A percentile compares a stretch with the other conserved stretches of the same genome.
These are phyloP conservation scores for Pseudoscleropodium purum DNA, from an alignment of 225 moss, liverwort and hornwort species.

Conservation along the genomic window DNA sequence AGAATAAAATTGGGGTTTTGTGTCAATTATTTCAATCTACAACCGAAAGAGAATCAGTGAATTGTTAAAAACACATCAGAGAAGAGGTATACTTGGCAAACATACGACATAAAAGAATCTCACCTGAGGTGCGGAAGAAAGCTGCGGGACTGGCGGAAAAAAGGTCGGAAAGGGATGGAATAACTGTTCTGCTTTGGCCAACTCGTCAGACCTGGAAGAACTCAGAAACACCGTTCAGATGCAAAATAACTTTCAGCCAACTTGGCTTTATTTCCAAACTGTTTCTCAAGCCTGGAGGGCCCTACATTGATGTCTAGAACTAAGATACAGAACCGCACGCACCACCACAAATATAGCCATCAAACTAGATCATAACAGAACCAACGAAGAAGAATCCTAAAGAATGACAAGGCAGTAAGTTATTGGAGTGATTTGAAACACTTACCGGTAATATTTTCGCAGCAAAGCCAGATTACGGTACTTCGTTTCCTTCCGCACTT, in stretches of 20 bases:
- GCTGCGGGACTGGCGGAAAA: constrained; percentile 32
- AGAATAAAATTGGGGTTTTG: background rate
- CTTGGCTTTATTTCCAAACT: background rate
- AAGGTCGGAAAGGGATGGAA: constrained; percentile 80
- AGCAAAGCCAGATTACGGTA: constrained; percentile 81
- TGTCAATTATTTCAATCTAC: background rate
- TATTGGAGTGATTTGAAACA: background rate
- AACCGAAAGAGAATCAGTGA: background rate
- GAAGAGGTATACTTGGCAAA: background rate
- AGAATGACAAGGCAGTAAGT: background rate
- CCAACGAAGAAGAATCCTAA: background rate
- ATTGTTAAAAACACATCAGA: background rate
- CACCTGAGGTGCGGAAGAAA: constrained; percentile 19
- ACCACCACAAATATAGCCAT: background rate
- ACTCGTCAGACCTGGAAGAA: constrained; percentile 66
- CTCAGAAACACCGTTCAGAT: background rate
- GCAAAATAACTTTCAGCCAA: background rate
- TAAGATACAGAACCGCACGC: background rate
- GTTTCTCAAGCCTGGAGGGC: background rate
- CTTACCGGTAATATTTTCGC: constrained; percentile 69
- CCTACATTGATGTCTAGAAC: background rate
- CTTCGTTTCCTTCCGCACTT: constrained; percentile 83
- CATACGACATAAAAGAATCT: background rate
- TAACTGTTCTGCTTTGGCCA: constrained; percentile 53
- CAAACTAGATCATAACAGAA: background rate